Evolutionary conservation across 1,284 basidiomycete species (phyloP).

Genomic region (Fomitopsis pinicola): DNA sequence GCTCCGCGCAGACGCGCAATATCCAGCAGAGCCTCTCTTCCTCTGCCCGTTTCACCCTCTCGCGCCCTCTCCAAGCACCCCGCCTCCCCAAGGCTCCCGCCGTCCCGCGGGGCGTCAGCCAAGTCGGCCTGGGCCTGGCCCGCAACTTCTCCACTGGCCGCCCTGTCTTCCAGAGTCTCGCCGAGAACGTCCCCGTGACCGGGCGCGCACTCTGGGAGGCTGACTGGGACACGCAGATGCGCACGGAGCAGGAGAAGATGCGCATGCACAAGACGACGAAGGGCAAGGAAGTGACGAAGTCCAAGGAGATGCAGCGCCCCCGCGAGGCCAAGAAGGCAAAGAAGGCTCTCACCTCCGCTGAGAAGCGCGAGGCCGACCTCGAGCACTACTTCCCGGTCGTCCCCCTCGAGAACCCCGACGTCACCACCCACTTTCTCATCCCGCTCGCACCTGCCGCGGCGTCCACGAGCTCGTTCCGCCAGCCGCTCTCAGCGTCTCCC

Average conservation of each 20-base stretch:
- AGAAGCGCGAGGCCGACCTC: conserved; percentile 36
- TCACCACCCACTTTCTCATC: conserved; percentile 64
- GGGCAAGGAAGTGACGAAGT: conserved; percentile 20
- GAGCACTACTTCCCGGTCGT: conserved; percentile 56
- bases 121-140: conserved; percentile 69
- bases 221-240: conserved; percentile 56
- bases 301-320: conserved; percentile 27
- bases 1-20: conserved; percentile 18
- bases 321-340: conserved; percentile 12
- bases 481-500: conserved; percentile 25
- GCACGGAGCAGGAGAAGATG: conserved; percentile 40
- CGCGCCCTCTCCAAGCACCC: conserved; percentile 37
- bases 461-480: conserved; percentile 43
- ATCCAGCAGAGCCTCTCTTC: conserved; percentile 40
- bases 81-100: conserved; percentile 54
- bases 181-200: conserved; percentile 70
- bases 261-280: conserved; percentile 21
- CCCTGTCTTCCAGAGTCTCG: conserved; percentile 71
- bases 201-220: conserved; percentile 66
- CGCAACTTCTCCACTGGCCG: conserved; percentile 68
- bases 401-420: conserved; percentile 28
- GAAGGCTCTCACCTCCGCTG: conserved; percentile 7
- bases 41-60: conserved; percentile 40
- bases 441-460: conserved; percentile 72
- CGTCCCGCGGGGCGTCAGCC: conserved; percentile 45